These are phyloP conservation scores for Lentinula raphanica DNA, from an alignment of 768 basidiomycete species.

Conservation along the genomic window DNA sequence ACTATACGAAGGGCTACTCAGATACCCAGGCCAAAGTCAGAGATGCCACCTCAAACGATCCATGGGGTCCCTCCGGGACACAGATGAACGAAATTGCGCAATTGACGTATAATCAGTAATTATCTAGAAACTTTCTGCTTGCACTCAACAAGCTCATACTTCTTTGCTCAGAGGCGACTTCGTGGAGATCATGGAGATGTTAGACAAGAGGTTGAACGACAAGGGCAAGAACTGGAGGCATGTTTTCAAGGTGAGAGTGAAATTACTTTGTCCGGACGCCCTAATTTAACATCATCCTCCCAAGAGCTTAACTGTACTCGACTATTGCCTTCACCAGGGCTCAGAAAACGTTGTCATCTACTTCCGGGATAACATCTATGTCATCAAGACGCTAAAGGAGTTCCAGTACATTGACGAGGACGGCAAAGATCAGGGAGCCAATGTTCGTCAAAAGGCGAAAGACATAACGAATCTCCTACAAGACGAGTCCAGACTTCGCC, in stretches of 20 bases:
- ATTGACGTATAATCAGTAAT: constrained; percentile 94
- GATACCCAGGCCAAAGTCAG: constrained; percentile 94
- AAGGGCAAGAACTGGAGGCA: constrained; percentile 99
- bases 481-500: constrained; percentile 79
- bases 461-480: constrained; percentile 92
- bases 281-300: background rate
- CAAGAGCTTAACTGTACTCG: constrained; percentile 86
- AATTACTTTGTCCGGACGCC: background rate
- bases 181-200: constrained; percentile 99
- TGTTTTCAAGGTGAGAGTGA: constrained; percentile 80
- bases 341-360: constrained; percentile 99
- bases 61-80: constrained; percentile 95
- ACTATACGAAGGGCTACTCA: constrained; percentile 94
- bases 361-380: constrained; percentile 94
- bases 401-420: constrained; percentile 96
- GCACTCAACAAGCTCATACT: background rate
- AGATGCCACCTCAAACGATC: constrained; percentile 95
- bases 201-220: constrained; percentile 96
- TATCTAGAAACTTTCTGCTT: constrained; percentile 11
- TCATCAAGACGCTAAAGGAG: constrained; percentile 98
- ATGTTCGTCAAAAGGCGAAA: constrained; percentile 95
- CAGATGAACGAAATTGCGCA: constrained; percentile 99
- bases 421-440: constrained; percentile 97
- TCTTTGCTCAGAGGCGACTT: constrained; percentile 68
- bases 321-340: constrained; percentile 93